A percentile compares a stretch with the other conserved stretches of the same genome.
phyloP scores from a whole-genome alignment of 2,329 filamentous ascomycete genomes.

The Ophiostoma tasmaniense region DNA sequence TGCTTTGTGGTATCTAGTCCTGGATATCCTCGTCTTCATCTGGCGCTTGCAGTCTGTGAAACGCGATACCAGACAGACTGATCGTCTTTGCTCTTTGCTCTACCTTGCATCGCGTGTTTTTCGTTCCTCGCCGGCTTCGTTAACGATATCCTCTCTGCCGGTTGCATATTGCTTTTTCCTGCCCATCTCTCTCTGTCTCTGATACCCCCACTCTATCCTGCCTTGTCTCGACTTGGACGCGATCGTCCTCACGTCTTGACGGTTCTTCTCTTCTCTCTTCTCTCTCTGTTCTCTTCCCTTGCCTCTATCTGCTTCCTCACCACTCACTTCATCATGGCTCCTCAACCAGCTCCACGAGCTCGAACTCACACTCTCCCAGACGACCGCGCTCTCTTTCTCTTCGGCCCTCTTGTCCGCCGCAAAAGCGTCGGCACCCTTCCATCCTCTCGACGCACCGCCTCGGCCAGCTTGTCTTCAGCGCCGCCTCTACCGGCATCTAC shows the following conservation, averaged over 20 bases:
- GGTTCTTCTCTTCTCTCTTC: background rate
- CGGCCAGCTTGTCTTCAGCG: background rate
- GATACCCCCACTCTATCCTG: background rate
- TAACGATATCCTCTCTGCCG: background rate
- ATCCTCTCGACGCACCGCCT: background rate
- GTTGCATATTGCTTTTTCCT: background rate
- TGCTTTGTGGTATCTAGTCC: background rate
- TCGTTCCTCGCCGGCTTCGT: background rate
- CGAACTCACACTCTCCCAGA: slow-evolving; percentile 21
- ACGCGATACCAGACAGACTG: background rate
- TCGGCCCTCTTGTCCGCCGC: slow-evolving; percentile 12
- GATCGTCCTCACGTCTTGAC: background rate
- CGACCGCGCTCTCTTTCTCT: slow-evolving; percentile 13
- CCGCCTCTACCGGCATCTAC: background rate
- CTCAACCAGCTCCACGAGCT: slow-evolving; percentile 7
- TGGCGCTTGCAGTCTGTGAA: background rate
- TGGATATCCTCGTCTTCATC: background rate
- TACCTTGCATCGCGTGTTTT: background rate
- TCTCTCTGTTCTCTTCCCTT: background rate
- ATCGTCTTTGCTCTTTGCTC: background rate
- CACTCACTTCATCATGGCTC: slow-evolving; percentile 16
- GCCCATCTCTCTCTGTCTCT: background rate
- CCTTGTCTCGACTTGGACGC: background rate
- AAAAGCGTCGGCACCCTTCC: slow-evolving; percentile 17
- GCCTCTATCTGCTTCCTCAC: background rate